These are phyloP conservation scores for Mollisia scopiformis DNA, from an alignment of 2,329 filamentous ascomycete genomes.

Conservation along the genomic window DNA sequence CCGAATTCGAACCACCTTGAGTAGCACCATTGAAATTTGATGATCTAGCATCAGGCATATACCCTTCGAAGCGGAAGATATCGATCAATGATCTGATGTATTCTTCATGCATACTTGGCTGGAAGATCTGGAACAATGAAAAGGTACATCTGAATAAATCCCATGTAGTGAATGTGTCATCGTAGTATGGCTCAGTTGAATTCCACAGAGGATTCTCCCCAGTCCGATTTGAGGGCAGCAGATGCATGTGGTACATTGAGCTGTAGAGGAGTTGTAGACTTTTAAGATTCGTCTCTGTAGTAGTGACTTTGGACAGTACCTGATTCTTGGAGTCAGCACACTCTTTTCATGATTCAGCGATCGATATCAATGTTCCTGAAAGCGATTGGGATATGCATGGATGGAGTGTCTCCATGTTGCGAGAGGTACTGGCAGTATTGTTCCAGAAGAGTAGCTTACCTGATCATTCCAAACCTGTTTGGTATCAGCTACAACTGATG, in stretches of 20 bases:
- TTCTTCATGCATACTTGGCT: conserved; percentile 64
- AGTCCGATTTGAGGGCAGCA: conserved; percentile 71
- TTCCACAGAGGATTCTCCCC: conserved; percentile 70
- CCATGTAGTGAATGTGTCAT: conserved; percentile 74
- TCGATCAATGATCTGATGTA: conserved; percentile 60
- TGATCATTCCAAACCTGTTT: conserved; percentile 60
- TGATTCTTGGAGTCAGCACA: too few species aligned
- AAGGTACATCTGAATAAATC: conserved; percentile 64
- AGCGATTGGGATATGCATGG: too few species aligned
- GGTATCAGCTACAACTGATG: conserved; percentile 45
- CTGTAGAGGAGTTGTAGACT: conserved; percentile 67
- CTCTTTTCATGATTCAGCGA: too few species aligned
- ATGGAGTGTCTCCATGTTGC: too few species aligned
- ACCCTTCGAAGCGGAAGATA: conserved; percentile 53
- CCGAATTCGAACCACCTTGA: conserved; percentile 71
- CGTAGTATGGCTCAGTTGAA: conserved; percentile 68
- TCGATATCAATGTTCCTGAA: too few species aligned
- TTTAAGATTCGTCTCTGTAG: conserved; percentile 56
- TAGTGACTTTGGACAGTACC: conserved; percentile 66
- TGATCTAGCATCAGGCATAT: conserved; percentile 66
- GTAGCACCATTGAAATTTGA: conserved; percentile 70
- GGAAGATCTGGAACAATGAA: conserved; percentile 65
- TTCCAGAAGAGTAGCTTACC: conserved; percentile 68
- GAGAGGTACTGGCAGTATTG: too few species aligned
- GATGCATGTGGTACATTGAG: conserved; percentile 65